Evolutionary conservation across 2,329 filamentous ascomycete species (phyloP).

Genomic region (Ophiosphaerella narmari): DNA sequence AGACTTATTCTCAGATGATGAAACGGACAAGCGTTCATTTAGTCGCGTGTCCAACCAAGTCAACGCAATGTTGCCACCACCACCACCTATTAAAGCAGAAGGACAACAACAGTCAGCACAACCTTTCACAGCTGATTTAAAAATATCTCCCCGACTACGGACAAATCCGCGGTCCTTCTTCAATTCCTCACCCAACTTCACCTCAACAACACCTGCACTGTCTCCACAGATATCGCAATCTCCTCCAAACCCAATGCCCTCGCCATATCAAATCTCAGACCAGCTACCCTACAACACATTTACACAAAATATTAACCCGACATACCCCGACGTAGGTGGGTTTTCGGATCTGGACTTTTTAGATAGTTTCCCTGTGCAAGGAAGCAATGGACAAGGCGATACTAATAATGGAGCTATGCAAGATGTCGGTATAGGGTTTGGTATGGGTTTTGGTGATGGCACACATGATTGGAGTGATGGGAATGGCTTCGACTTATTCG

Average conservation of each 20-base stretch:
- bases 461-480: slow-evolving; percentile 63
- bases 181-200: slow-evolving; percentile 5
- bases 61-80: slow-evolving; percentile 36
- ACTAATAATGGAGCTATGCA: slow-evolving; percentile 42
- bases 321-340: slow-evolving; percentile 40
- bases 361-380: slow-evolving; percentile 52
- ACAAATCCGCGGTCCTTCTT: slow-evolving; percentile 15
- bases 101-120: slow-evolving; percentile 17
- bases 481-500: slow-evolving; percentile 59
- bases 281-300: slow-evolving; percentile 38
- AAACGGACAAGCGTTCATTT: slow-evolving; percentile 47
- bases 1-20: slow-evolving; percentile 45
- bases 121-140: slow-evolving; percentile 31
- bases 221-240: slow-evolving; percentile 28
- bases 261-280: slow-evolving; percentile 36
- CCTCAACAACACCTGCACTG: slow-evolving; percentile 15
- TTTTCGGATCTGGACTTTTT: slow-evolving; percentile 61
- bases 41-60: slow-evolving; percentile 44
- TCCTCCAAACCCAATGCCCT: slow-evolving; percentile 14
- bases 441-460: slow-evolving; percentile 48
- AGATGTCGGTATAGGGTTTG: slow-evolving; percentile 67
- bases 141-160: slow-evolving; percentile 44
- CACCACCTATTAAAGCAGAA: slow-evolving; percentile 36
- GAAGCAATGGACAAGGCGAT: slow-evolving; percentile 44
- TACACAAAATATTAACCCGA: slow-evolving; percentile 28